Evolutionary conservation across 148 eudicot genomes (phyloP).

Genomic region (Chenopodium suecicum): DNA sequence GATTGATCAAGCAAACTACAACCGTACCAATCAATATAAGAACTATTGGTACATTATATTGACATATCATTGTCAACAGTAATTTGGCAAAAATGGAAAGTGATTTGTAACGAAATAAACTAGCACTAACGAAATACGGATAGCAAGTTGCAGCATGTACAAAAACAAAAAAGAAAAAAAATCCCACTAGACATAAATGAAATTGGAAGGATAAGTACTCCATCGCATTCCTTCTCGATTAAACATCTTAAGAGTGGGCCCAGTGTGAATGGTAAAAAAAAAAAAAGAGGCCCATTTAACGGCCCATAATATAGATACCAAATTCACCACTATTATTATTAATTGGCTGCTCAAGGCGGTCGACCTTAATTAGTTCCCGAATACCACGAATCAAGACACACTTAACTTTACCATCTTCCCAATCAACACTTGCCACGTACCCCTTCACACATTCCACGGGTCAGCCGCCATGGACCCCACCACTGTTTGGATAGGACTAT

Average conservation of each 20-base stretch:
- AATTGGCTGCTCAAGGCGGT: not conserved
- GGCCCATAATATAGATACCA: slow-evolving; percentile 18
- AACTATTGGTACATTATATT: no score
- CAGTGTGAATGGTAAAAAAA: not conserved
- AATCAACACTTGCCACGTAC: slow-evolving; percentile 12
- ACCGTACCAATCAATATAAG: no score
- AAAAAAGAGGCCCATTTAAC: slow-evolving; percentile 27
- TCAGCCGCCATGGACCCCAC: slow-evolving; percentile 32
- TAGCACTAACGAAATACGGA: not conserved
- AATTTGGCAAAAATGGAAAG: not conserved
- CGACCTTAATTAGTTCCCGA: slow-evolving; percentile 13
- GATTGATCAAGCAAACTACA: no score
- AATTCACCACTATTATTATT: no score
- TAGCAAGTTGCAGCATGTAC: slow-evolving; percentile 13
- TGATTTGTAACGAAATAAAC: not conserved
- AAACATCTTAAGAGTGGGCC: slow-evolving; percentile 25
- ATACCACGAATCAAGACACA: slow-evolving; percentile 32
- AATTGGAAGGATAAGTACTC: slow-evolving; percentile 14
- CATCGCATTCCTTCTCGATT: slow-evolving; percentile 20
- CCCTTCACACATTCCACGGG: slow-evolving; percentile 2
- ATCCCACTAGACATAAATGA: slow-evolving; percentile 10
- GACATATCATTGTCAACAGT: not conserved
- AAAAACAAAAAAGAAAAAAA: slow-evolving; percentile 12
- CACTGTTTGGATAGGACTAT: not conserved
- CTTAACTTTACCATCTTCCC: slow-evolving; percentile 13